Evolutionary conservation across 345 rosid species (phyloP), one percentile per base, ranked within the genome.

Genomic region (Angophora floribunda): DNA sequence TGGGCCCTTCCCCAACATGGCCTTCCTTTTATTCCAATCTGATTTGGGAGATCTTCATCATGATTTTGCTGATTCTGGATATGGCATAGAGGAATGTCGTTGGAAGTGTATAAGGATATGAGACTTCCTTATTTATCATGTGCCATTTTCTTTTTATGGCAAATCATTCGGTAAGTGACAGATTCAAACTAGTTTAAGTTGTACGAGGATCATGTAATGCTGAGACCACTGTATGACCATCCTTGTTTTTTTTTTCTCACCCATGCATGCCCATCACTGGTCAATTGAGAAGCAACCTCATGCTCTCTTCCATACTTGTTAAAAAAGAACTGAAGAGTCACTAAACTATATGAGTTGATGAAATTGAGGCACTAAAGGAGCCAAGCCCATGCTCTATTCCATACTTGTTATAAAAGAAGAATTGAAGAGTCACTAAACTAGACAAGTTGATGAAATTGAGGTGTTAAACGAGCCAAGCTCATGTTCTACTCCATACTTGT

Each of bases 1-100:
- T 87, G 88, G 92, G 90, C 52, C 88, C 90, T 89, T 89, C 59
- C 90, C 59, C 57, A 90, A 89, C 90, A 91, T 91, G 92, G 86
- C 85, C 89, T 41, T 82, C 89, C 87, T 53, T 88, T 32, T 85
- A 85, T 28, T 45, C 87, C 47, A 52, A 10, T 51, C 87, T 53
- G 78, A 49, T 86, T 32, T 57, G 30, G 51, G 87, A 90, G 84
- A 75, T 75, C 84, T 75, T 41, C 84, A 75, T 75, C 45, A 75
- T 36, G 82, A 21, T 70, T 36, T 70, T 70, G 47, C 80, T 32
- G 47, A 36, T 70, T 17, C 80, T 36, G 80, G 47, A 47, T 36
- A 36, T 70, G 47, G 24, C 82, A 9, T 22, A 19, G 36, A 75
- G 13, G 49, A 17, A 36, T 41, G 82, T 41, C 26, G 36, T 36